A percentile compares a stretch with the other conserved stretches of the same genome.
Conservation (phyloP, 2,329 filamentous ascomycete genomes). For the Penicillium paneum region DNA sequence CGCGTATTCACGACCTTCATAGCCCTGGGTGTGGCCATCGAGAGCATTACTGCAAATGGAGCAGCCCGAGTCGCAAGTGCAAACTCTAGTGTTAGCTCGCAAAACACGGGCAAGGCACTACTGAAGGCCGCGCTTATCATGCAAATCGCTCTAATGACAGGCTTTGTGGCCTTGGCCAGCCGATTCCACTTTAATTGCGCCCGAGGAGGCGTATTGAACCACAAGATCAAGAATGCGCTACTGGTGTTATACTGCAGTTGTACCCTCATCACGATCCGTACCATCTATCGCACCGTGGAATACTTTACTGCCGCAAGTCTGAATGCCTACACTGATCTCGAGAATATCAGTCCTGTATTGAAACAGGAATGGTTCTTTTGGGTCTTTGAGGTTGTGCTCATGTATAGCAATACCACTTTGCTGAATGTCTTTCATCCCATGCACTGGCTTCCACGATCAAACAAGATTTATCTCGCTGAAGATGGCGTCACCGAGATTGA, state of each 20-base stretch:
- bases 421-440: slow-evolving; percentile 54
- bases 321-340: slow-evolving; percentile 32
- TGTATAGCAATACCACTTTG: slow-evolving; percentile 51
- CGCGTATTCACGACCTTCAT: slow-evolving; percentile 60
- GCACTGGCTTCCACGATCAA: slow-evolving; percentile 48
- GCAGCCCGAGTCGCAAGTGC: slow-evolving; percentile 47
- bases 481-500: slow-evolving; percentile 53
- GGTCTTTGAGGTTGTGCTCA: slow-evolving; percentile 53
- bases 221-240: slow-evolving; percentile 42
- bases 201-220: slow-evolving; percentile 40
- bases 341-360: slow-evolving; percentile 33
- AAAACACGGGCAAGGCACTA: slow-evolving; percentile 45
- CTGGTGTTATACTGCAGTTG: slow-evolving; percentile 50
- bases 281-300: slow-evolving; percentile 53
- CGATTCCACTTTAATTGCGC: slow-evolving; percentile 47
- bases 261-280: slow-evolving; percentile 39
- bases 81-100: slow-evolving; percentile 32
- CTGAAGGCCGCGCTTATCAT: slow-evolving; percentile 51
- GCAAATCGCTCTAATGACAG: slow-evolving; percentile 50
- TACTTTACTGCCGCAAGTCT: slow-evolving; percentile 40
- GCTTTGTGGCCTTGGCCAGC: slow-evolving; percentile 49
- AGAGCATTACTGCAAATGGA: slow-evolving; percentile 50
- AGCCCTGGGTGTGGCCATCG: slow-evolving; percentile 50
- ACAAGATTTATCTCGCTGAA: slow-evolving; percentile 50
- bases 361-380: slow-evolving; percentile 54